A percentile compares a stretch with the other conserved stretches of the same genome.
These are phyloP conservation scores for Elaeis oleifera DNA, from an alignment of 202 grass and related monocot species.

Conservation along the genomic window DNA sequence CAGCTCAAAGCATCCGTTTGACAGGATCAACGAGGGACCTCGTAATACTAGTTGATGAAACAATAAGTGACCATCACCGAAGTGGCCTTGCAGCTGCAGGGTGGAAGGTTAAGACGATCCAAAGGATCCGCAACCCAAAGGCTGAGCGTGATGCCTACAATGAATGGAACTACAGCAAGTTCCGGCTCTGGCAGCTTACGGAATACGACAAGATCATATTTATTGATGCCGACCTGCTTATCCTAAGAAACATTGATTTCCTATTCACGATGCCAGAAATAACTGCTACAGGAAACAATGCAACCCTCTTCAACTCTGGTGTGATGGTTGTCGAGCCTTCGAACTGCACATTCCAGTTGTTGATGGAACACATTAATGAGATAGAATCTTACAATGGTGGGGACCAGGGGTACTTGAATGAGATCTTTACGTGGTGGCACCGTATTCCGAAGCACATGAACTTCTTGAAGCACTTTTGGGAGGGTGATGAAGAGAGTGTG, in stretches of 20 bases:
- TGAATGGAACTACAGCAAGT: constrained; percentile 99
- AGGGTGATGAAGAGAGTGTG: constrained; percentile 68
- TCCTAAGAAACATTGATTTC: constrained; percentile 88
- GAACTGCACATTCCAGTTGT: constrained; percentile 81
- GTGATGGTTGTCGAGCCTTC: constrained; percentile 92
- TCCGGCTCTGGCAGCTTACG: constrained; percentile 91
- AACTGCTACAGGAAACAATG: constrained; percentile 78
- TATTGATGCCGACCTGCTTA: constrained; percentile 85
- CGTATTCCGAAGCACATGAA: constrained; percentile 85
- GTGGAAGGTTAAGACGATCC: constrained; percentile 84
- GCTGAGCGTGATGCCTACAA: constrained; percentile 90
- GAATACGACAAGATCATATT: constrained; percentile 99
- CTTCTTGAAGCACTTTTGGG: constrained; percentile 96
- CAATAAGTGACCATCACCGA: constrained; percentile 63
- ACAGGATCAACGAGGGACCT: constrained; percentile 79
- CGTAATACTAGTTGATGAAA: constrained; percentile 68
- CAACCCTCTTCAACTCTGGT: constrained; percentile 89
- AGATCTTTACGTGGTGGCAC: constrained; percentile 98
- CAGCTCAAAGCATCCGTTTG: constrained; percentile 83
- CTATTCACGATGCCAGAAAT: constrained; percentile 89
- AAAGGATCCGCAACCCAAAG: constrained; percentile 82
- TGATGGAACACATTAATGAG: constrained; percentile 90
- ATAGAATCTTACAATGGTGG: constrained; percentile 87
- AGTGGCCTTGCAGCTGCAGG: constrained; percentile 71
- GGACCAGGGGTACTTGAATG: constrained; percentile 84